Base-by-base conservation (phyloP, 2,329 filamentous ascomycete species). In the Metarhizium robertsii region DNA sequence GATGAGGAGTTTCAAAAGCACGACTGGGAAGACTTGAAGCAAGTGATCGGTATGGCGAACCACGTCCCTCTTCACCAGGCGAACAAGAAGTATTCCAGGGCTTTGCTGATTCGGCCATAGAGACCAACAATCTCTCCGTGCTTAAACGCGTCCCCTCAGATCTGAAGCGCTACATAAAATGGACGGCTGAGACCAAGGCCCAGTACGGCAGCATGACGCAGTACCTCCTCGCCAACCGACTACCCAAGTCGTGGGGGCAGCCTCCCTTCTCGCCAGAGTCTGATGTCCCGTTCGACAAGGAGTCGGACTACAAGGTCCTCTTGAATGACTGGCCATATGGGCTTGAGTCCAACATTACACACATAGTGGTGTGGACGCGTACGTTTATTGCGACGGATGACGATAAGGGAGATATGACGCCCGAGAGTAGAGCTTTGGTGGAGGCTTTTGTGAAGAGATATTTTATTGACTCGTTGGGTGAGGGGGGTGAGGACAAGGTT, bases 311-410 rank as follows among this genome's bases (percentile, higher is more conserved):
- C 67, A 84, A 83, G 58, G 86, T 95, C 53, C 74, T 96, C 48
- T 77, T 84, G 67, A 96, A 97, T 65, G 92, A 96, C 76, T 97
- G 91, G 92, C 92, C 92, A 0, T 96, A 96, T 64, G 91, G 89
- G 3, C 73, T 96, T 51, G 76, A 75, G 1, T 67, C 76, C 0
- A 78, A 78, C 54, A 81, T 86, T 62, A 76, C 85, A n/a, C 92
- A 97, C 68, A 80, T 96, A 20, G 90, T 96, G 34, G 86, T 95
- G 46, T 97, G 92, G 92, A 88, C 87, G 53, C 92, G 95, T 66
- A 94, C 92, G 45, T 74, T 78, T 14, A 85, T 96, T 58, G 79
- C 86, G 29, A 87, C 87, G 3, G 86, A 95, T 61, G 69, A 81
- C 0, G 74, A 73, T 18, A 88, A 80, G 0, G 90, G 88, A 10